These are phyloP conservation scores for Pestalotiopsis sp. DNA, from an alignment of 2,329 filamentous ascomycete genomes.

Conservation along the genomic window DNA sequence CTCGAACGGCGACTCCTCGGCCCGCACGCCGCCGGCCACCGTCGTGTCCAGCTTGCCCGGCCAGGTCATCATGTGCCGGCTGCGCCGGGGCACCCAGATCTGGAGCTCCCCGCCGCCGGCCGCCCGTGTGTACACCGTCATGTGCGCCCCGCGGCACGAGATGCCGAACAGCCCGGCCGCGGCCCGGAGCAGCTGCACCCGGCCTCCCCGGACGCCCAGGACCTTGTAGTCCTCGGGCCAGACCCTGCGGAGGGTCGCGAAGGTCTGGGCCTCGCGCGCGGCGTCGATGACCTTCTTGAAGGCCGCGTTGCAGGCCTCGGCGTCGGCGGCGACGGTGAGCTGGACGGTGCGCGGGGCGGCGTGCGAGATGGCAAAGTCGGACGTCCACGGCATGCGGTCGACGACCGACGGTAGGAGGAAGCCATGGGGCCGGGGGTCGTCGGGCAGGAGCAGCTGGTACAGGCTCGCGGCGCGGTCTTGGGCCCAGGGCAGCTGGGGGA, in stretches of 20 bases:
- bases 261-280: slow-evolving; percentile 22
- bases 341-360: slow-evolving; percentile 30
- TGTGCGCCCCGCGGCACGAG: slow-evolving; percentile 62
- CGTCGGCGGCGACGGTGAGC: slow-evolving; percentile 26
- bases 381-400: slow-evolving; percentile 45
- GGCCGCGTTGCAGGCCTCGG: slow-evolving; percentile 26
- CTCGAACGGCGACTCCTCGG: slow-evolving; percentile 64
- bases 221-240: slow-evolving; percentile 33
- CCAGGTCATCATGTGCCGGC: slow-evolving; percentile 68
- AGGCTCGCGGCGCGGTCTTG: slow-evolving; percentile 27
- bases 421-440: slow-evolving; percentile 50
- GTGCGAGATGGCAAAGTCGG: slow-evolving; percentile 31
- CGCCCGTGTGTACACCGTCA: slow-evolving; percentile 57
- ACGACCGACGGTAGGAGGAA: slow-evolving; percentile 49
- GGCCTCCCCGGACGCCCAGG: slow-evolving; percentile 22
- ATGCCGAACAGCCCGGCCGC: slow-evolving; percentile 64
- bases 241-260: slow-evolving; percentile 24
- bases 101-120: slow-evolving; percentile 44
- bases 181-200: slow-evolving; percentile 50
- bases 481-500: slow-evolving; percentile 25
- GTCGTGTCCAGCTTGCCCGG: slow-evolving; percentile 74
- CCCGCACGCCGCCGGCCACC: slow-evolving; percentile 71
- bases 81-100: slow-evolving; percentile 71
- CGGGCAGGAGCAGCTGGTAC: slow-evolving; percentile 46
- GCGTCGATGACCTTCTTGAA: slow-evolving; percentile 27